Conservation (phyloP, 495 filamentous ascomycete genomes). For the Aspergillus steynii region DNA sequence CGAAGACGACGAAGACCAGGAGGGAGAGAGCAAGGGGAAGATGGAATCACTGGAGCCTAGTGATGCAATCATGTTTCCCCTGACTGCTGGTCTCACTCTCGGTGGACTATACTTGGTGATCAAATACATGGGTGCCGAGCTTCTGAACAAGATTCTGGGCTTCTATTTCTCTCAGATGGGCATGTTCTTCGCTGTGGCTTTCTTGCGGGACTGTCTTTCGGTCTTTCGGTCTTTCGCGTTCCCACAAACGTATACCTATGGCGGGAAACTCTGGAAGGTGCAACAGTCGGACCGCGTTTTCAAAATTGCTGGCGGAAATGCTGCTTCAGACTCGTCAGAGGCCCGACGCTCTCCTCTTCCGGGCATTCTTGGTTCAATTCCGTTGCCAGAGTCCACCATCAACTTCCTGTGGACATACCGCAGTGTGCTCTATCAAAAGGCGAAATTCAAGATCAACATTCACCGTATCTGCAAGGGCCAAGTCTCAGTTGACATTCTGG, state of each 20-base stretch:
- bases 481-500: constrained; percentile 49
- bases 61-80: constrained; percentile 84
- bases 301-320: constrained; percentile 11
- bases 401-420: constrained; percentile 50
- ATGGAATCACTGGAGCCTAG: constrained; percentile 76
- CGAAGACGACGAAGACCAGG: constrained; percentile 54
- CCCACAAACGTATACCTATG: constrained; percentile 53
- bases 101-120: constrained; percentile 84
- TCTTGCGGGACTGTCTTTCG: constrained; percentile 66
- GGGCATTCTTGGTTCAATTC: constrained; percentile 44
- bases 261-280: constrained; percentile 38
- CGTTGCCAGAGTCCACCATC: constrained; percentile 34
- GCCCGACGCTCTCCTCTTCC: constrained; percentile 52
- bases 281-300: constrained; percentile 36
- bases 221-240: constrained; percentile 70
- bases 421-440: constrained; percentile 46
- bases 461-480: constrained; percentile 46
- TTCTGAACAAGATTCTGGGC: constrained; percentile 81
- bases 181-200: constrained; percentile 67
- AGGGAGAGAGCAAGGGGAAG: constrained; percentile 48
- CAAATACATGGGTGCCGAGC: constrained; percentile 77
- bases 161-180: constrained; percentile 84
- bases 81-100: constrained; percentile 74
- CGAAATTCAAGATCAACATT: constrained; percentile 47
- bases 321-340: constrained; percentile 13